Evolutionary conservation across 73 alveolate species (phyloP).

Genomic region (Uronychia setigera): DNA sequence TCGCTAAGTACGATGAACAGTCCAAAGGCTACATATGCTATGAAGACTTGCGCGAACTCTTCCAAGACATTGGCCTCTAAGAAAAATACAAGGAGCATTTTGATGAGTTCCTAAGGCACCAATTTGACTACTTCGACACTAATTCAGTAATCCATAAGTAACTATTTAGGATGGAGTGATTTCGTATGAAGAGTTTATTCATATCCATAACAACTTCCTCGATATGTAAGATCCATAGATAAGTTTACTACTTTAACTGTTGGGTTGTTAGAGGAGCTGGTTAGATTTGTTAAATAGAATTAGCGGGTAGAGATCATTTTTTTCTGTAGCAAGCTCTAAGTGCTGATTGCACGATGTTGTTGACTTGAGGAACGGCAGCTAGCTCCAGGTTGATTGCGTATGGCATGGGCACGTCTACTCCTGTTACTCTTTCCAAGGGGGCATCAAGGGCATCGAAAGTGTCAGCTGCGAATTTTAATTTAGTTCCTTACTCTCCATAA

Average conservation of each 20-base stretch:
- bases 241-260: too few species aligned
- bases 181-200: slow-evolving; percentile 38
- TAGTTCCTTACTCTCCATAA: slow-evolving; percentile 80
- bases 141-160: neutral
- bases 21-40: slow-evolving; percentile 27
- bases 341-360: slow-evolving; percentile 74
- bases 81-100: slow-evolving; percentile 32
- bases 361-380: slow-evolving; percentile 72
- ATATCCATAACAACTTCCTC: slow-evolving; percentile 31
- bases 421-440: slow-evolving; percentile 89
- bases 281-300: neutral
- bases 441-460: slow-evolving; percentile 91
- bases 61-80: slow-evolving; percentile 25
- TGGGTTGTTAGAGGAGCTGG: neutral
- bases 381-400: slow-evolving; percentile 84
- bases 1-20: slow-evolving; percentile 15
- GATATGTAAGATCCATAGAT: too few species aligned
- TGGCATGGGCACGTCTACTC: slow-evolving; percentile 92
- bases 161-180: slow-evolving; percentile 33
- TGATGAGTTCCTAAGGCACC: slow-evolving; percentile 13
- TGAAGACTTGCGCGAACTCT: slow-evolving; percentile 9
- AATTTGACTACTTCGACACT: slow-evolving; percentile 17
- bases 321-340: slow-evolving; percentile 60
- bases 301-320: neutral
- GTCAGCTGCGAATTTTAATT: neutral